phyloP scores from a whole-genome alignment of 257 asterid species.

The Mentha longifolia region DNA sequence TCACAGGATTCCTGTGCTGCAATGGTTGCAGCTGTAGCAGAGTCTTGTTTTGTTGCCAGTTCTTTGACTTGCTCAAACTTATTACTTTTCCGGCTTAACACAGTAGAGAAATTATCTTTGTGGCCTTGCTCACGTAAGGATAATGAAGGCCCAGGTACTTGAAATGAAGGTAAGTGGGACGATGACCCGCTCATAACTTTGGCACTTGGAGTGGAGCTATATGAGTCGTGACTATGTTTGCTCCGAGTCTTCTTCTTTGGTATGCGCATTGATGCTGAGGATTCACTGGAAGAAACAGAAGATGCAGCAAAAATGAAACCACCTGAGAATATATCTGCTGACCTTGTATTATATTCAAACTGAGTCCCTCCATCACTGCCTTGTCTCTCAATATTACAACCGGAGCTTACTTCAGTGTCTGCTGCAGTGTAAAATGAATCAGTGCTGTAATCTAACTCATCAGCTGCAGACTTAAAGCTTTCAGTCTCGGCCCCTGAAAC shows the following conservation, averaged over 20 bases:
- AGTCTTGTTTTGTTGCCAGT: constrained; percentile 45
- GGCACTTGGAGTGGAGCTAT: constrained; percentile 43
- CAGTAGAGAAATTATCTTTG: constrained; percentile 45
- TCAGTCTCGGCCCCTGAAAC: constrained; percentile 83
- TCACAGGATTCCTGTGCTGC: constrained; percentile 93
- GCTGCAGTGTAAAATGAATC: constrained; percentile 77
- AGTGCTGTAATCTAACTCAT: constrained; percentile 69
- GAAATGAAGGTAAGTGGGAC: constrained; percentile 50
- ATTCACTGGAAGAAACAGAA: constrained; percentile 53
- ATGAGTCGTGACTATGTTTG: constrained; percentile 51
- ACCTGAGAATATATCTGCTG: constrained; percentile 51
- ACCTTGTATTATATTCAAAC: constrained; percentile 44
- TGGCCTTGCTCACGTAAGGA: constrained; percentile 50
- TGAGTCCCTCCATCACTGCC: constrained; percentile 59
- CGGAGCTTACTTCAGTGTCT: constrained; percentile 65
- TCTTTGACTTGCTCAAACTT: constrained; percentile 50
- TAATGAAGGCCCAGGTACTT: constrained; percentile 54
- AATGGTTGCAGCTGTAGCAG: constrained; percentile 53
- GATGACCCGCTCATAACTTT: constrained; percentile 54
- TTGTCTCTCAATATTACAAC: constrained; percentile 53
- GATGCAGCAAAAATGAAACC: constrained; percentile 77
- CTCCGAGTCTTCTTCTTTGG: constrained; percentile 66
- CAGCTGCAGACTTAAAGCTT: constrained; percentile 87
- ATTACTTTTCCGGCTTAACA: constrained; percentile 43
- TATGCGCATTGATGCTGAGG: constrained; percentile 49